Base-by-base conservation (phyloP, 352 stramenopile genomes). In the Pythium plurisporium region DNA sequence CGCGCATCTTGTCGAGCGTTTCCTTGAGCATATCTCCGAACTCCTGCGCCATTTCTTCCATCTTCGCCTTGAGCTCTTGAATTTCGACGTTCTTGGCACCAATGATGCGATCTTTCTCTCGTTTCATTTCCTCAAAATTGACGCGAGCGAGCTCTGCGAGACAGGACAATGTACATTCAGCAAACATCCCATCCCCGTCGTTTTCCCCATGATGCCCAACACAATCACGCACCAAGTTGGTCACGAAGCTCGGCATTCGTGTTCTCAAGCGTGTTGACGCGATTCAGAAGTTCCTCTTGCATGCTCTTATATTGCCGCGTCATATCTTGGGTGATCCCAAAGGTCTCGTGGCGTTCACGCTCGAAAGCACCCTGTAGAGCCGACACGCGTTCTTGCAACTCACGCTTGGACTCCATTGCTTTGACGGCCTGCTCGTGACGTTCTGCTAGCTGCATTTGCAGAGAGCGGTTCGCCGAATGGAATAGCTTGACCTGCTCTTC, bases 301-400 rank as follows among this genome's bases (percentile, higher is more conserved):
- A 98, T 98, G 55, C 89, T 95, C 72, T 98, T 98, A 74, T 98
- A 98, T 76, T 98, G 94, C 9, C 95, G 78, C 45, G 94, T 98
- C 93, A 98, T 98, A 64, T 98, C 91, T 47, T 91, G 76, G 31
- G 87, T 98, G 52, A 98, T 97, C 19, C 95, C 94, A 38, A 95
- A 95, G 12, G 87, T 96, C 53, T 96, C 79, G 72, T 72, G 65
- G 9, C 89, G 74, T 65, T 96, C 89, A 19, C 75, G 68, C 45
- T 97, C 84, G 65, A 97, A 94, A 58, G 93, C 87, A 22, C 73
- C 70, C 55, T 95, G 83, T 30, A 97, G 70, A 38, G 95, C 76
- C 23, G 73, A 54, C 9, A 97, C 80, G 26, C 85, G 77, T 10
- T 78, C 77, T 44, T 95, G 87, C 36, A 96, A 70, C 53, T 96